Conservation (phyloP, 2,329 filamentous ascomycete species). For the Cordyceps militaris region DNA sequence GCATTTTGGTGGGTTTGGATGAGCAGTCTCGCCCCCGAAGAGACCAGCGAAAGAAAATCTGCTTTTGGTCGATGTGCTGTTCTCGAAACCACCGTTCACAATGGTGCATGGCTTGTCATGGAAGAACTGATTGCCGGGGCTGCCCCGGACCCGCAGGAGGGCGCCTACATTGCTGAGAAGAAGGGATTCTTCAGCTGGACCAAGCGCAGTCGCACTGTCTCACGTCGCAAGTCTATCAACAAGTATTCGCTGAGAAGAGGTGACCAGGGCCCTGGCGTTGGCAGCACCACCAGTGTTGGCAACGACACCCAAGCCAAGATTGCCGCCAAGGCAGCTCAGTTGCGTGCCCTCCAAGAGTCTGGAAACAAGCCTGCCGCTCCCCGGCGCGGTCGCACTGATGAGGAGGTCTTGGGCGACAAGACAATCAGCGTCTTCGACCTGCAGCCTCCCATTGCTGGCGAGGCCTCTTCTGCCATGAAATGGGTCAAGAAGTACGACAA, state of each 20-base stretch:
- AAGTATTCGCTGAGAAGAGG: constrained; percentile 49
- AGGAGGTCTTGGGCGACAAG: constrained; percentile 56
- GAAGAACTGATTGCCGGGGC: constrained; percentile 96
- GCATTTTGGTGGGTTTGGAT: constrained; percentile 99
- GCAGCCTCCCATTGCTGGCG: constrained; percentile 74
- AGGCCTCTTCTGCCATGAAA: constrained; percentile 90
- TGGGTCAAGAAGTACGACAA: constrained; percentile 97
- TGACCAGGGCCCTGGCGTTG: constrained; percentile 37
- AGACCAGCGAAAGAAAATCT: constrained; percentile 76
- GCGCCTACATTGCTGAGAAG: constrained; percentile 90
- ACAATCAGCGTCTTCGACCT: constrained; percentile 87
- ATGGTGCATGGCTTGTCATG: constrained; percentile 85
- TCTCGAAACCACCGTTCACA: constrained; percentile 76
- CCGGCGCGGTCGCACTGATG: constrained; percentile 50
- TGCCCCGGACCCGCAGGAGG: constrained; percentile 73
- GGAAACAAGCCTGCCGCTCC: constrained; percentile 28
- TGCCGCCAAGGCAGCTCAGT: constrained; percentile 77
- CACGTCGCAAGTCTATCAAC: constrained; percentile 63
- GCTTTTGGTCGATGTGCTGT: constrained; percentile 92
- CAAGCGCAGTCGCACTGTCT: constrained; percentile 54
- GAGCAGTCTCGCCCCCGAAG: constrained; percentile 86
- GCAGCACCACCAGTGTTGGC: constrained; percentile 77
- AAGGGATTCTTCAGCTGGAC: constrained; percentile 90
- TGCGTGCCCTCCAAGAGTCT: constrained; percentile 63
- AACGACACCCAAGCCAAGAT: constrained; percentile 91